Evolutionary conservation across 1,284 basidiomycete genomes (phyloP).

Genomic region (Puccinia triticina): DNA sequence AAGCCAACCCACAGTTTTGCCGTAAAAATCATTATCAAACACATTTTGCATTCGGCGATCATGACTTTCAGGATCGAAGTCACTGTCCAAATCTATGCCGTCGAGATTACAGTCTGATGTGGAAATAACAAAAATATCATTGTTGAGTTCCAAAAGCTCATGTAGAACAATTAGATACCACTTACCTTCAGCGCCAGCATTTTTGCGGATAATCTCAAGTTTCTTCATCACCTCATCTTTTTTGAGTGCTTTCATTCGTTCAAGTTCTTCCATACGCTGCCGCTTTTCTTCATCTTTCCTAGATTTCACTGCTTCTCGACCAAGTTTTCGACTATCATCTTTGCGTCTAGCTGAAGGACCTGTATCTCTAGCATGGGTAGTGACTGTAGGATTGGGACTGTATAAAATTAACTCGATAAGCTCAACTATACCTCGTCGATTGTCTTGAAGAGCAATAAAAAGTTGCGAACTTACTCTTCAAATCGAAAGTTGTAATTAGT

Average conservation of each 20-base stretch:
- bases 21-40: conserved; percentile 68
- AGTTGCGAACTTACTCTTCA: conserved; percentile 70
- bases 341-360: conserved; percentile 69
- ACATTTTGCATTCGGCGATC: conserved; percentile 75
- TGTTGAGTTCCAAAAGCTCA: background rate
- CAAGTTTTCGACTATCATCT: conserved; percentile 77
- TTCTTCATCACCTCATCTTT: conserved; percentile 78
- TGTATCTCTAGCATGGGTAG: conserved; percentile 68
- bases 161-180: background rate
- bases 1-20: conserved; percentile 58
- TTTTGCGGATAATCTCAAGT: conserved; percentile 72
- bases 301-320: conserved; percentile 73
- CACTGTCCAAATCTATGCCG: conserved; percentile 61
- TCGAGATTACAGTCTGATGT: conserved; percentile 57
- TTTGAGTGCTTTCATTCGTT: conserved; percentile 77
- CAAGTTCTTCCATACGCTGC: conserved; percentile 76
- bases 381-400: conserved; percentile 74
- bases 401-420: background rate
- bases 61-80: conserved; percentile 79
- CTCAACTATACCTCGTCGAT: background rate
- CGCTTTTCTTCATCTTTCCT: conserved; percentile 77
- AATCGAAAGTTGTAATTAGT: conserved; percentile 90
- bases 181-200: conserved; percentile 62
- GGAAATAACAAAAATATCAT: background rate
- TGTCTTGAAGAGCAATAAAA: background rate